Conservation (phyloP, 2,329 filamentous ascomycete species). For the Triangularia setosa region DNA sequence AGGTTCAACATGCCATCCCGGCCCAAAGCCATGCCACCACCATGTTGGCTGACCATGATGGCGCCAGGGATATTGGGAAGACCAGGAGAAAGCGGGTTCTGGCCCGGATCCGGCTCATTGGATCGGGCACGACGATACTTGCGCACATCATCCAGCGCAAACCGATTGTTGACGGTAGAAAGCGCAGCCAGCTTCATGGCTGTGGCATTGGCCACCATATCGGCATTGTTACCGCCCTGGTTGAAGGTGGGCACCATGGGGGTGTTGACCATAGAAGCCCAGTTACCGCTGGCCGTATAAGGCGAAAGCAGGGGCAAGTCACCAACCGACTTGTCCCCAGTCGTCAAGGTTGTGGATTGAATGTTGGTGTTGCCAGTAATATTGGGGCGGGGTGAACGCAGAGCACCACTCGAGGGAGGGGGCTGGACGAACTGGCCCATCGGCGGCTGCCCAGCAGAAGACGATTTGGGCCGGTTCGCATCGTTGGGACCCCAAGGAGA, state of each 20-base stretch:
- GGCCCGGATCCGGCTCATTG: constrained; percentile 63
- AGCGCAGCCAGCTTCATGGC: constrained; percentile 98
- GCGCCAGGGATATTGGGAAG: constrained; percentile 62
- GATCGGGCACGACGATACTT: constrained; percentile 92
- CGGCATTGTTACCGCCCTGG: constrained; percentile 60
- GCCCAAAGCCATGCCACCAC: constrained; percentile 83
- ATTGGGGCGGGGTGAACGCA: constrained; percentile 76
- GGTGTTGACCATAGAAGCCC: constrained; percentile 98
- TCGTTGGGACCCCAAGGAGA: constrained; percentile 73
- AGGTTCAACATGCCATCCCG: constrained; percentile 81
- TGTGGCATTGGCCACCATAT: constrained; percentile 98
- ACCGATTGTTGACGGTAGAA: constrained; percentile 97
- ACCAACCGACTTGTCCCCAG: constrained; percentile 61
- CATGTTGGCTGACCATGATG: constrained; percentile 93
- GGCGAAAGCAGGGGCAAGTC: constrained; percentile 86
- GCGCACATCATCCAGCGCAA: constrained; percentile 91
- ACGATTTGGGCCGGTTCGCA: constrained; percentile 68
- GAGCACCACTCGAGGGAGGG: constrained; percentile 63
- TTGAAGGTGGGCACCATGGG: constrained; percentile 89
- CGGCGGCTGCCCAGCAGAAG: constrained; percentile 64
- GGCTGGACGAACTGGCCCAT: constrained; percentile 97
- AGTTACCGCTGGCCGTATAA: constrained; percentile 73
- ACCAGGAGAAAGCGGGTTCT: constrained; percentile 63
- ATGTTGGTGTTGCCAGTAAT: constrained; percentile 65
- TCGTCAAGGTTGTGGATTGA: constrained; percentile 77